Conservation (phyloP, 1,284 basidiomycete species). For the Ustilago bromivora region DNA sequence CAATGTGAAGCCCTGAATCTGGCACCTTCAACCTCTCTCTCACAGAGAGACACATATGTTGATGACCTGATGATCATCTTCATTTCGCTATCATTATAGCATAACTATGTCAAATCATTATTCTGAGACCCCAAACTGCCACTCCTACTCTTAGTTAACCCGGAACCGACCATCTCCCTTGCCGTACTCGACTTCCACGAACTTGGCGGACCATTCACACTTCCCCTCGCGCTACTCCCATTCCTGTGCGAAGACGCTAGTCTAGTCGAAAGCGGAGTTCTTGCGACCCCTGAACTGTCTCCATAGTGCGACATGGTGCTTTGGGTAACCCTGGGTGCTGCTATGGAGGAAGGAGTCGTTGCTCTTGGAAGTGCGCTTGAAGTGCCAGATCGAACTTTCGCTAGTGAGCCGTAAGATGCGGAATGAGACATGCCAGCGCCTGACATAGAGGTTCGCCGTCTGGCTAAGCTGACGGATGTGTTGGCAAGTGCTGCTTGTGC, state of each 20-base stretch:
- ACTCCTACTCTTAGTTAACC: constrained; percentile 83
- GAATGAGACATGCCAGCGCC: constrained; percentile 26
- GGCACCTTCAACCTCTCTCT: not conserved
- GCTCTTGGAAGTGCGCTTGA: constrained; percentile 16
- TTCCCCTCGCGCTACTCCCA: constrained; percentile 22
- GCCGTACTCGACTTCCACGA: constrained; percentile 35
- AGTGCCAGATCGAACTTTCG: constrained; percentile 28
- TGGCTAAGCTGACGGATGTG: constrained; percentile 8
- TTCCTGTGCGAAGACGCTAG: constrained; percentile 29
- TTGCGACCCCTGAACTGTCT: not conserved
- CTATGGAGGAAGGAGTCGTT: constrained; percentile 17
- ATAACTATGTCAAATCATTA: not conserved
- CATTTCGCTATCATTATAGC: constrained; percentile 10
- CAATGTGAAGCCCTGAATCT: too few species aligned
- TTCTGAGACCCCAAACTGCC: constrained; percentile 72
- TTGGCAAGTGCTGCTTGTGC: constrained; percentile 15
- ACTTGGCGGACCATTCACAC: constrained; percentile 40
- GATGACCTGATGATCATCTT: not conserved
- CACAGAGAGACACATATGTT: not conserved
- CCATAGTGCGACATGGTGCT: constrained; percentile 16
- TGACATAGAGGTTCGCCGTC: constrained; percentile 39
- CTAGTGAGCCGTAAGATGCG: constrained; percentile 30
- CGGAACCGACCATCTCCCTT: not conserved
- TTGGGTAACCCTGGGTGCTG: constrained; percentile 17
- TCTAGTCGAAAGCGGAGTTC: constrained; percentile 32